phyloP scores from a whole-genome alignment of 2,329 filamentous ascomycete species.

The Exophiala calicioides region DNA sequence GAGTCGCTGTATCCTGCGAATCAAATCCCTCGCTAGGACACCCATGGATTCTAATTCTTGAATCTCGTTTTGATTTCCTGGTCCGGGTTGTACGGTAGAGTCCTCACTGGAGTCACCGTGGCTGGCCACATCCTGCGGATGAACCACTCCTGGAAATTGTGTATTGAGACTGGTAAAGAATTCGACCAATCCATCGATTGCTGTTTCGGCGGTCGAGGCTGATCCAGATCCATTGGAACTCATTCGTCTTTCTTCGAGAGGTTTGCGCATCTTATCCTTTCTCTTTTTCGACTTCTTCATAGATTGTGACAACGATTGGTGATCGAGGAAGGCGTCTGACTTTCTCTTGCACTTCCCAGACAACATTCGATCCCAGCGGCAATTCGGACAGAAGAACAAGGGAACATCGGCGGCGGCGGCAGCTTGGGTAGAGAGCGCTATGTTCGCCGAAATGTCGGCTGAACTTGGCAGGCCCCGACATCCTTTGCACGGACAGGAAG shows the following conservation, averaged over 20 bases:
- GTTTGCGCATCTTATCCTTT: conserved; percentile 28
- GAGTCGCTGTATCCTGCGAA: conserved; percentile 28
- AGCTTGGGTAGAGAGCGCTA: conserved; percentile 3
- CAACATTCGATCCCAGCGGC: conserved; percentile 30
- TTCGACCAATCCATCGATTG: conserved; percentile 27
- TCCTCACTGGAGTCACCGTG: neutral
- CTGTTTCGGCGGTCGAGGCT: conserved; percentile 12
- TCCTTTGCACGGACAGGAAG: conserved; percentile 30
- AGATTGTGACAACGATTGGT: conserved; percentile 10
- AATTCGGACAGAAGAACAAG: conserved; percentile 32
- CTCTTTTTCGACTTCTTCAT: conserved; percentile 25
- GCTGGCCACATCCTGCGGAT: neutral
- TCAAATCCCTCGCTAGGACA: conserved; percentile 26
- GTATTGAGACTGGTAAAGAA: conserved; percentile 24
- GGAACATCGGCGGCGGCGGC: conserved; percentile 13
- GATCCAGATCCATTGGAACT: neutral
- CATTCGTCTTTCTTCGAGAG: conserved; percentile 23
- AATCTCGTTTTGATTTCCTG: conserved; percentile 20
- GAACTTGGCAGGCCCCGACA: conserved; percentile 21
- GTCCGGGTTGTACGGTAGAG: neutral
- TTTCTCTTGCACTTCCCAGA: conserved; percentile 30
- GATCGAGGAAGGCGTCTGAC: conserved; percentile 24
- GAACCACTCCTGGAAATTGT: conserved; percentile 11
- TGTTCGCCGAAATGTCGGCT: conserved; percentile 5
- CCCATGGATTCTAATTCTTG: conserved; percentile 30